Evolutionary conservation across 768 basidiomycete species (phyloP).

Genomic region (Xanthoconium stramineum): DNA sequence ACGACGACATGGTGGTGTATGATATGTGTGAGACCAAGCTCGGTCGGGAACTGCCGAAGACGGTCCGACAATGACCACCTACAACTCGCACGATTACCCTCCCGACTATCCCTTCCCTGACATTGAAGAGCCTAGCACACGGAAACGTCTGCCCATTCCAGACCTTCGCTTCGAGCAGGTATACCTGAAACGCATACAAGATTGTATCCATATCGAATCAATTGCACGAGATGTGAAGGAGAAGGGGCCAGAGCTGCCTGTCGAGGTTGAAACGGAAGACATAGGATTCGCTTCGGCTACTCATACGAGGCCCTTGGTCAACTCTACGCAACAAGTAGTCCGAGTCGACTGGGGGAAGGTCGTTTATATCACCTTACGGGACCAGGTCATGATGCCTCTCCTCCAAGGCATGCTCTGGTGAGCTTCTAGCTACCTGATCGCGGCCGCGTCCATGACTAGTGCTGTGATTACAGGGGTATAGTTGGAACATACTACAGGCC

Average conservation of each 20-base stretch:
- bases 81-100: slow-evolving; percentile 18
- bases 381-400: slow-evolving; percentile 67
- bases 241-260: slow-evolving; percentile 28
- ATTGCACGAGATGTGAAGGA: slow-evolving; percentile 21
- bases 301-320: slow-evolving; percentile 29
- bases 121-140: slow-evolving; percentile 17
- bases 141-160: slow-evolving; percentile 57
- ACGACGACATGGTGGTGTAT: slow-evolving; percentile 13
- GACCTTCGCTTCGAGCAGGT: slow-evolving; percentile 76
- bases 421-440: slow-evolving; percentile 17
- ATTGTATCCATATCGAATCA: slow-evolving; percentile 46
- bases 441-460: slow-evolving; percentile 1
- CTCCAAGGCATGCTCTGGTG: slow-evolving; percentile 68
- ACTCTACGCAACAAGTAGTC: slow-evolving; percentile 35
- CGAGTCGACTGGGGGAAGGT: slow-evolving; percentile 56
- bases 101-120: slow-evolving; percentile 20
- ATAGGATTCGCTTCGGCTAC: slow-evolving; percentile 19
- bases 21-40: not conserved
- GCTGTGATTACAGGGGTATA: slow-evolving; percentile 24
- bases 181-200: slow-evolving; percentile 59
- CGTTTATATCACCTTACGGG: slow-evolving; percentile 60
- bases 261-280: slow-evolving; percentile 17
- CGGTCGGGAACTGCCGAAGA: slow-evolving; percentile 20
- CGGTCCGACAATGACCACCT: slow-evolving; percentile 23
- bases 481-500: slow-evolving; percentile 32